Evolutionary conservation across 176 grass and related monocot species (phyloP).

Genomic region (Carex scoparia): DNA sequence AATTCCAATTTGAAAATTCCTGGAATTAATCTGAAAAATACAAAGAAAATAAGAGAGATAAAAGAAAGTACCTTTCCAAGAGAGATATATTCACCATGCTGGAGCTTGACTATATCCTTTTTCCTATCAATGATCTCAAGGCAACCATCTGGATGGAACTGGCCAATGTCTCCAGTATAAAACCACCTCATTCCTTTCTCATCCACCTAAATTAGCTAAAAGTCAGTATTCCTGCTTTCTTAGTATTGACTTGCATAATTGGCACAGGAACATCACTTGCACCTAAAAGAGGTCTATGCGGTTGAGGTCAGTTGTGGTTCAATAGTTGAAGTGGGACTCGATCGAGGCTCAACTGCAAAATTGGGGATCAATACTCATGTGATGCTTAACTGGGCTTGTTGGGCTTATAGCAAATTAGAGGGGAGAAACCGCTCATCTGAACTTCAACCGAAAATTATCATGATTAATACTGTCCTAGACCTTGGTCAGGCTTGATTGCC

Average conservation of each 20-base stretch:
- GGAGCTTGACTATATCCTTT: constrained; percentile 95
- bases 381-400: background rate
- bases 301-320: background rate
- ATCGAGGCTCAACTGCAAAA: background rate
- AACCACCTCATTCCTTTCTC: constrained; percentile 69
- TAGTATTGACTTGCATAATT: background rate
- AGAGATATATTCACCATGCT: constrained; percentile 88
- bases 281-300: background rate
- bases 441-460: background rate
- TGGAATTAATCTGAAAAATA: constrained; percentile 2
- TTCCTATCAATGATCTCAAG: constrained; percentile 86
- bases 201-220: constrained; percentile 40
- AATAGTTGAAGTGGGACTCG: background rate
- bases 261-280: background rate
- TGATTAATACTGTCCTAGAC: background rate
- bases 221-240: background rate
- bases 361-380: background rate
- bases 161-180: constrained; percentile 86
- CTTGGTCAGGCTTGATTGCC: background rate
- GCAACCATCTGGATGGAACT: constrained; percentile 83
- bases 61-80: constrained; percentile 69
- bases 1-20: background rate
- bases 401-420: background rate
- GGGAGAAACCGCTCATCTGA: background rate
- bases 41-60: background rate